Evolutionary conservation across 176 grass and related monocot species (phyloP).

Genomic region (Otatea glauca): DNA sequence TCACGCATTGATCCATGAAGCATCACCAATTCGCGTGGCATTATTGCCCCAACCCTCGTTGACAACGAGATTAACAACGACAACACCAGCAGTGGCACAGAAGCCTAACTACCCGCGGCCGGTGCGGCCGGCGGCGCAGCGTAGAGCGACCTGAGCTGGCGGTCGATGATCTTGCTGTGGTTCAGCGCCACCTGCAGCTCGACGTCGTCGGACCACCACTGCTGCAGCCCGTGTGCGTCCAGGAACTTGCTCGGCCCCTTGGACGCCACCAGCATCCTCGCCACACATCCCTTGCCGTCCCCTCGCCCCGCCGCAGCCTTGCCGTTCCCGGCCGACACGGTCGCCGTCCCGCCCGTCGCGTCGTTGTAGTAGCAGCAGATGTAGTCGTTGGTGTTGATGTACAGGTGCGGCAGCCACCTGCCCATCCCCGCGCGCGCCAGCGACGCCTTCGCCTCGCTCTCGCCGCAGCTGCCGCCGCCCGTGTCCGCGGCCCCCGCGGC

Average conservation of each 20-base stretch:
- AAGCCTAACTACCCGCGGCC: not conserved
- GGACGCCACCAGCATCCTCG: conserved; percentile 64
- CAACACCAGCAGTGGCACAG: not conserved
- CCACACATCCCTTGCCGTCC: conserved; percentile 17
- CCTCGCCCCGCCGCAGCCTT: not conserved
- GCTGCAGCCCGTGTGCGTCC: conserved; percentile 73
- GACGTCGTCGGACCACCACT: conserved; percentile 89
- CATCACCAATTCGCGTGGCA: not conserved
- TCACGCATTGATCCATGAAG: not conserved
- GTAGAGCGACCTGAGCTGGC: conserved; percentile 82
- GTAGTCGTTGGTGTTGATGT: conserved; percentile 90
- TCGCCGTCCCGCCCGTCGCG: conserved; percentile 50
- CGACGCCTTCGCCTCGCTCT: conserved; percentile 30
- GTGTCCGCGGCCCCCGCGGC: not conserved
- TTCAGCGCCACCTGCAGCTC: conserved; percentile 73
- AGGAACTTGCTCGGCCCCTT: conserved; percentile 86
- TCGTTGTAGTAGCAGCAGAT: conserved; percentile 90
- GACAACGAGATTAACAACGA: not conserved
- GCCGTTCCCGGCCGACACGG: conserved; percentile 45
- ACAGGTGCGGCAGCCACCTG: conserved; percentile 84
- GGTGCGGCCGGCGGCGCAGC: conserved; percentile 28
- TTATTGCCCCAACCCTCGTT: not conserved
- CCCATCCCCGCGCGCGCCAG: conserved; percentile 32
- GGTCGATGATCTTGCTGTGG: conserved; percentile 78
- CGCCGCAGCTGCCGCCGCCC: not conserved